These are phyloP conservation scores for Oligophagozyma castellii DNA, from an alignment of 1,139 yeast genomes.

Conservation along the genomic window DNA sequence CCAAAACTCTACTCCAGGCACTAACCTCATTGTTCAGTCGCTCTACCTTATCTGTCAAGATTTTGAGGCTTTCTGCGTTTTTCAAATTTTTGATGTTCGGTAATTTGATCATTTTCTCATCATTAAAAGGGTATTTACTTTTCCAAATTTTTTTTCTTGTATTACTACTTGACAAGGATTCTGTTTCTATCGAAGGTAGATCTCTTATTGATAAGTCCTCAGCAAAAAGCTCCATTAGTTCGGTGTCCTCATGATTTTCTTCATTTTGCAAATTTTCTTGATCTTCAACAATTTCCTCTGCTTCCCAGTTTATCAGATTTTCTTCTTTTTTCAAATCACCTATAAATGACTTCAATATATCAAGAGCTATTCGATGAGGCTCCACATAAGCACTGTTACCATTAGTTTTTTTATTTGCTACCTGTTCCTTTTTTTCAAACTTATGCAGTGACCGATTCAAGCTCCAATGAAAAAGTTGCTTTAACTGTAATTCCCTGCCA, in stretches of 20 bases:
- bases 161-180: constrained; percentile 1
- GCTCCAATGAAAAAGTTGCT: constrained; percentile 23
- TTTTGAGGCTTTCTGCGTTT: constrained; percentile 17
- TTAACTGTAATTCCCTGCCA: constrained; percentile 17
- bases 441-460: constrained; percentile 15
- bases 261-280: constrained; percentile 5
- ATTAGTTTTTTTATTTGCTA: neutral
- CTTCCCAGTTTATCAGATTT: constrained; percentile 21
- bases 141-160: constrained; percentile 1
- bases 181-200: constrained; percentile 3
- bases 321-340: constrained; percentile 17
- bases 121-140: neutral
- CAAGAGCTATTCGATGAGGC: constrained; percentile 14
- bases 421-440: constrained; percentile 6
- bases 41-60: constrained; percentile 13
- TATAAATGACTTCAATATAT: constrained; percentile 20
- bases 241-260: constrained; percentile 7
- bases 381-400: constrained; percentile 7
- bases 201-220: constrained; percentile 13
- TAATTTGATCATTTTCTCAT: constrained; percentile 4
- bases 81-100: constrained; percentile 23
- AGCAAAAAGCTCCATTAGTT: constrained; percentile 4
- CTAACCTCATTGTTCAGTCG: constrained; percentile 14
- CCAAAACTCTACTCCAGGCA: constrained; percentile 18
- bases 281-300: too few species aligned